Base-by-base conservation (phyloP, 495 filamentous ascomycete species). In the Penicillium lagena region DNA sequence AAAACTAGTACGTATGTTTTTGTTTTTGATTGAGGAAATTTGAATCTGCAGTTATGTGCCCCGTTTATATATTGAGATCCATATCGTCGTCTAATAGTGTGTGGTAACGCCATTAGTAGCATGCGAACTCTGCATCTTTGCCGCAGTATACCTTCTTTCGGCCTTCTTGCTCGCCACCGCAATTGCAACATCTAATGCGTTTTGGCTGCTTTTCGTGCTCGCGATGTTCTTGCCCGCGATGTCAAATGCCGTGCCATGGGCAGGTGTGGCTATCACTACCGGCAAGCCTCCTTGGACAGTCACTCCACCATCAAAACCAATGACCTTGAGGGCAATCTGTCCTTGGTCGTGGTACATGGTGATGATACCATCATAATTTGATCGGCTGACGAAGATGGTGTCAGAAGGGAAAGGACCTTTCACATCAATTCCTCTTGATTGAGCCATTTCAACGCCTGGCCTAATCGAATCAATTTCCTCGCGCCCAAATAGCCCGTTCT, bases 301-400 rank as follows among this genome's bases (percentile, higher is more conserved):
- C 22, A 49, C 42, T 11, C 46, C 42, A 17, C 46, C 42, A 37
- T 49, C 46, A 33, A 49, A 49, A 4, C 30, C 29, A 29, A 49
- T 29, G 15, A 49, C 22, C 12, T 49, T 49, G 6, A 49, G 15
- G 1, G 46, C 46, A n/a, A 49, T 49, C n/a, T 49, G 46, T 7
- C 46, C 46, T 17, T 49, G 46, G 10, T 49, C 41, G 37, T 49
- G 46, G 35, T 49, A 49, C 46, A 49, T 49, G 9, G 46, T 49
- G 13, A 49, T 14, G 7, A 49, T 40, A 7, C 46, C 46, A 38
- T 49, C 46, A 34, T 37, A 49, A 13, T 39, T 36, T 10, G 15
- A 6, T 29, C 46, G 46, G 4, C 15, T 27, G 28, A 46, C 14
- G 22, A 49, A 49, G 29, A 49, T 49, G 32, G 46, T 49, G 17